Percentiles rank a stretch among this genome's conserved stretches.
These are phyloP conservation scores for Coemansia erecta DNA, from an alignment of 192 early-diverging fungal genomes.

Conservation along the genomic window DNA sequence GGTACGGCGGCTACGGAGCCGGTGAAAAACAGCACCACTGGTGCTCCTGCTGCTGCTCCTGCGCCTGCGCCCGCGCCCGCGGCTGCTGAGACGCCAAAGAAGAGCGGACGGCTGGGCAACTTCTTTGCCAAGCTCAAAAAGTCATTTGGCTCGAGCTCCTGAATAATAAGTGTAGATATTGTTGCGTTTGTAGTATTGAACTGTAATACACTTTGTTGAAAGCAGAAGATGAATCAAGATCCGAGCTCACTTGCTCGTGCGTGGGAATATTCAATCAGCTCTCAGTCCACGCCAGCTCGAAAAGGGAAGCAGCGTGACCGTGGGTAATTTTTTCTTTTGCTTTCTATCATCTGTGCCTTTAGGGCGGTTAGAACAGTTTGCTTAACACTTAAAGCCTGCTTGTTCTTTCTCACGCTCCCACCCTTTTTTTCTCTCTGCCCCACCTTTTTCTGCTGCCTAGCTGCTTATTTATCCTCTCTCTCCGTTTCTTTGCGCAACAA, in stretches of 20 bases:
- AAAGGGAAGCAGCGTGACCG: neutral
- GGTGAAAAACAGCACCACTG: no score
- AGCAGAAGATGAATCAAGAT: no score
- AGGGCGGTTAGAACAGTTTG: neutral
- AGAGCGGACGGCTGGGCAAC: neutral
- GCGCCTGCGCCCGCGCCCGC: neutral
- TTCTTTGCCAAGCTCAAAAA: conserved; percentile 4
- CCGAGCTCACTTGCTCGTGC: no score
- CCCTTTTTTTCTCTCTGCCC: no score
- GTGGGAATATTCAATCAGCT: conserved; percentile 6
- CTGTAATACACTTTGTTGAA: no score
- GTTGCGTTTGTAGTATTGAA: neutral
- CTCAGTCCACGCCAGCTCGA: no score
- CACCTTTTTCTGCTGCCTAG: no score
- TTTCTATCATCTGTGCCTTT: neutral
- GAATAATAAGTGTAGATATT: neutral
- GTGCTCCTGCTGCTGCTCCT: neutral
- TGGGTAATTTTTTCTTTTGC: neutral
- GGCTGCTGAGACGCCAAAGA: neutral
- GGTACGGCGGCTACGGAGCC: neutral
- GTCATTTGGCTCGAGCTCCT: neutral
- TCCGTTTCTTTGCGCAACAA: no score
- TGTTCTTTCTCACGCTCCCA: neutral
- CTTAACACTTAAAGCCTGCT: neutral
- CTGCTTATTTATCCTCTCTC: no score